phyloP scores from a whole-genome alignment of 305 asterid genomes.

The Nicotiana rustica region DNA sequence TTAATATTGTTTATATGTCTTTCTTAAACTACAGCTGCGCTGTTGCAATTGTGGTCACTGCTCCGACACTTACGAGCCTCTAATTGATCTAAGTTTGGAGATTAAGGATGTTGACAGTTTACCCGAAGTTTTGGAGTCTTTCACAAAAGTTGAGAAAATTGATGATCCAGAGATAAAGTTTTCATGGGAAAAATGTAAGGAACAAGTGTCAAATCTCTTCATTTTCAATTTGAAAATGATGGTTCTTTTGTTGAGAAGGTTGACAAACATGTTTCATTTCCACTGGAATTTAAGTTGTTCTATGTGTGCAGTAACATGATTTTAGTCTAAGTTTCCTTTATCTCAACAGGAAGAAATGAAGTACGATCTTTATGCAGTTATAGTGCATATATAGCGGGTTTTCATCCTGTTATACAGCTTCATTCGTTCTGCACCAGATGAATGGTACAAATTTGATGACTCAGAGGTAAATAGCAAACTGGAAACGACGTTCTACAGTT shows the following conservation, averaged over 20 bases:
- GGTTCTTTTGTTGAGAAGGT: conserved; percentile 70
- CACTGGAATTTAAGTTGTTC: conserved; percentile 35
- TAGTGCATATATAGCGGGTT: conserved; percentile 73
- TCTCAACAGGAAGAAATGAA: conserved; percentile 60
- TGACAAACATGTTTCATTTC: conserved; percentile 74
- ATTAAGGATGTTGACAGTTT: conserved; percentile 67
- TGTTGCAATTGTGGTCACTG: conserved; percentile 81
- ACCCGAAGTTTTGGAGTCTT: conserved; percentile 65
- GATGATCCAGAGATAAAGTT: conserved; percentile 76
- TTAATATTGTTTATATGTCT: neutral
- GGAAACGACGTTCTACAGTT: neutral
- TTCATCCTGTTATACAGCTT: conserved; percentile 70
- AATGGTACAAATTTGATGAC: conserved; percentile 88
- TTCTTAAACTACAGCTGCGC: conserved; percentile 60
- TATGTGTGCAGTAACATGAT: neutral
- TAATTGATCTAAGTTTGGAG: conserved; percentile 86
- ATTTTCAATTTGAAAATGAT: conserved; percentile 77
- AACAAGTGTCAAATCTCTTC: conserved; percentile 68
- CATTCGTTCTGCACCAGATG: conserved; percentile 58
- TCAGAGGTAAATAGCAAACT: conserved; percentile 51
- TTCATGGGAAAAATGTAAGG: conserved; percentile 75
- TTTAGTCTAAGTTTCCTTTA: neutral
- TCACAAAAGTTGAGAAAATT: conserved; percentile 77
- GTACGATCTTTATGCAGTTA: conserved; percentile 70
- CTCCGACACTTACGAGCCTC: conserved; percentile 76